Conservation (phyloP, 345 rosid genomes). For the Conringia planisiliqua region DNA sequence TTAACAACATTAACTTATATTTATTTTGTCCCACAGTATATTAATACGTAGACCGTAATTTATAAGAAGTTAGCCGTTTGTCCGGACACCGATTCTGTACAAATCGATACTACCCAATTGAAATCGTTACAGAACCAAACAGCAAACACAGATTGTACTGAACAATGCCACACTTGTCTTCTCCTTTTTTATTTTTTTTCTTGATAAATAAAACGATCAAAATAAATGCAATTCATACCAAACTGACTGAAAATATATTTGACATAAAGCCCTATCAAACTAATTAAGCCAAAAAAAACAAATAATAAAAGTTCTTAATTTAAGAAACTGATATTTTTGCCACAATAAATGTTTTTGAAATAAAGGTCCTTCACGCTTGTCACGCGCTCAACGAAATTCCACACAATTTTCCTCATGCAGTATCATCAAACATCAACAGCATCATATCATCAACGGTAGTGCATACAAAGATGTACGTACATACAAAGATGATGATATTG, state of each 20-base stretch:
- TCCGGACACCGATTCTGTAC: slow-evolving; percentile 14
- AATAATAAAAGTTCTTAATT: too few relatives aligned
- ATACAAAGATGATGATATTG: slow-evolving; percentile 14
- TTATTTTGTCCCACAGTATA: neutral
- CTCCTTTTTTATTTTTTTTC: neutral
- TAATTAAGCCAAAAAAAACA: neutral
- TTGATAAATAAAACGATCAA: neutral
- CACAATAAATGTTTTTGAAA: neutral
- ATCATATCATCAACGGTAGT: neutral
- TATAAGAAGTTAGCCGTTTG: slow-evolving; percentile 22
- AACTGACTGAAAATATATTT: neutral
- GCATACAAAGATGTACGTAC: slow-evolving; percentile 21
- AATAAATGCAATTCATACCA: neutral
- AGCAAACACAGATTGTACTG: slow-evolving; percentile 12
- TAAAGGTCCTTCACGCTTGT: slow-evolving; percentile 2
- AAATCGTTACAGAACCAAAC: slow-evolving; percentile 4
- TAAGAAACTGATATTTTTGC: neutral
- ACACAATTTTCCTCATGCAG: slow-evolving; percentile 10
- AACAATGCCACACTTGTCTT: neutral
- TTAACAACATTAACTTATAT: neutral
- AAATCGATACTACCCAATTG: neutral
- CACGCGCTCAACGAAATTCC: slow-evolving; percentile 18
- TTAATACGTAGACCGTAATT: neutral
- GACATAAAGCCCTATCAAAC: neutral
- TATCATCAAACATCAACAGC: neutral